These are phyloP conservation scores for Vitis rupestris DNA, from an alignment of 164 flowering plant genomes.

Conservation along the genomic window DNA sequence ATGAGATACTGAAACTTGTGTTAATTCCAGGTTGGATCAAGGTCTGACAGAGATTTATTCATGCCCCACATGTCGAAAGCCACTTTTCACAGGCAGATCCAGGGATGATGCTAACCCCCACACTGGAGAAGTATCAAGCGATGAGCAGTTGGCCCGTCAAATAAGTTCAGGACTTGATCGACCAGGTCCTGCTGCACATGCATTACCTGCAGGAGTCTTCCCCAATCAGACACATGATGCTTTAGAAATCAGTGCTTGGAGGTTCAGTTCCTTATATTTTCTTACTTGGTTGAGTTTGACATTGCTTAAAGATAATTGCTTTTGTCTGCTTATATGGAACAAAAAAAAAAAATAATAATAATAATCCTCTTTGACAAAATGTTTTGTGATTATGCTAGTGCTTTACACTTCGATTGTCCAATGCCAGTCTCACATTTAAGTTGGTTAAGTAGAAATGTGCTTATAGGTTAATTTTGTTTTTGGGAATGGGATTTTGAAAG, in stretches of 20 bases:
- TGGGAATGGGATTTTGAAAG: too few species aligned
- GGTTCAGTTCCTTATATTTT: slow-evolving; percentile 39
- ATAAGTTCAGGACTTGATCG: slow-evolving; percentile 55
- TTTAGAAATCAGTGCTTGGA: slow-evolving; percentile 61
- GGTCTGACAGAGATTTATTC: slow-evolving; percentile 71
- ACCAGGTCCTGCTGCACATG: slow-evolving; percentile 41
- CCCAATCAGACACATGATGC: slow-evolving; percentile 54
- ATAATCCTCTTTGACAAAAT: neutral
- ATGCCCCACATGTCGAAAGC: slow-evolving; percentile 98
- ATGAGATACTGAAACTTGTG: slow-evolving; percentile 14
- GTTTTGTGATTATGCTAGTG: neutral
- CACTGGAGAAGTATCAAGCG: slow-evolving; percentile 45
- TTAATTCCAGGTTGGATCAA: slow-evolving; percentile 85
- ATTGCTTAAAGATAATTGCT: neutral
- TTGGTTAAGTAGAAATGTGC: too few species aligned
- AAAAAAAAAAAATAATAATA: neutral
- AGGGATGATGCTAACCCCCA: slow-evolving; percentile 36
- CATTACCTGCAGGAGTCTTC: slow-evolving; percentile 48
- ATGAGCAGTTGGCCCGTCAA: slow-evolving; percentile 83
- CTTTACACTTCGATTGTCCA: neutral
- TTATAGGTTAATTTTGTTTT: too few species aligned
- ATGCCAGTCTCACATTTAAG: too few species aligned
- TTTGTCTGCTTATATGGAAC: neutral
- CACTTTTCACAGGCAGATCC: slow-evolving; percentile 59
- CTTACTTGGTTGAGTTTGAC: neutral